These are phyloP conservation scores for Arctostaphylos glauca DNA, from an alignment of 148 eudicot genomes.

Conservation along the genomic window DNA sequence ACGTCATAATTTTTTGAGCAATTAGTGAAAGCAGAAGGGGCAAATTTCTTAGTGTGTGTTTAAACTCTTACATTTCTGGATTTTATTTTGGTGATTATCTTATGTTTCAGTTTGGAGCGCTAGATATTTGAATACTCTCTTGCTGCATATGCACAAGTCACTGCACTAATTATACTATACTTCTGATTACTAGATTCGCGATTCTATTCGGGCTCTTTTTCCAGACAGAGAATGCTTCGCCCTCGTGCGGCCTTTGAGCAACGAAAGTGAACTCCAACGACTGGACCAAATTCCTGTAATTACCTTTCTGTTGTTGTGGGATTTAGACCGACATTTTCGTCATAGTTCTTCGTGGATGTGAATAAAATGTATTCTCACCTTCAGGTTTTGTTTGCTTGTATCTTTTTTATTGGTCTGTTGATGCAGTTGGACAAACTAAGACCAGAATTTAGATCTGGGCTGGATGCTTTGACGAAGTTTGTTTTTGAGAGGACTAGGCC, in stretches of 20 bases:
- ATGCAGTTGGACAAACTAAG: slow-evolving; percentile 77
- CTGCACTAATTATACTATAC: background rate
- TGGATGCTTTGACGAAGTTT: slow-evolving; percentile 84
- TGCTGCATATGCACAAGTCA: background rate
- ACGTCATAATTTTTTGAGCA: background rate
- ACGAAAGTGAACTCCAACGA: slow-evolving; percentile 84
- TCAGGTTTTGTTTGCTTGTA: background rate
- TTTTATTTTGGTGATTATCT: background rate
- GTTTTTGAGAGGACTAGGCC: slow-evolving; percentile 98
- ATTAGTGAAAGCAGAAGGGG: background rate
- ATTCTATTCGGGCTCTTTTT: slow-evolving; percentile 92
- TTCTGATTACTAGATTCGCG: slow-evolving; percentile 63
- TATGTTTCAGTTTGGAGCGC: background rate
- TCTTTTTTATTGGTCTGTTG: background rate
- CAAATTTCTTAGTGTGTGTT: slow-evolving; percentile 2
- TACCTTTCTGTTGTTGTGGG: slow-evolving; percentile 19
- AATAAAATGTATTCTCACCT: background rate
- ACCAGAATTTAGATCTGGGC: slow-evolving; percentile 88
- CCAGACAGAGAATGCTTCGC: slow-evolving; percentile 97
- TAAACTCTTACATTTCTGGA: background rate
- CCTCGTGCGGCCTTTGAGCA: slow-evolving; percentile 87
- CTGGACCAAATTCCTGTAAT: slow-evolving; percentile 92
- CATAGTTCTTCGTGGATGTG: slow-evolving; percentile 8
- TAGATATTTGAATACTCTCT: slow-evolving; percentile 7
- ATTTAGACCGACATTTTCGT: background rate